Evolutionary conservation across 1,284 basidiomycete species (phyloP).

Genomic region (Garcileccinum viscosum): DNA sequence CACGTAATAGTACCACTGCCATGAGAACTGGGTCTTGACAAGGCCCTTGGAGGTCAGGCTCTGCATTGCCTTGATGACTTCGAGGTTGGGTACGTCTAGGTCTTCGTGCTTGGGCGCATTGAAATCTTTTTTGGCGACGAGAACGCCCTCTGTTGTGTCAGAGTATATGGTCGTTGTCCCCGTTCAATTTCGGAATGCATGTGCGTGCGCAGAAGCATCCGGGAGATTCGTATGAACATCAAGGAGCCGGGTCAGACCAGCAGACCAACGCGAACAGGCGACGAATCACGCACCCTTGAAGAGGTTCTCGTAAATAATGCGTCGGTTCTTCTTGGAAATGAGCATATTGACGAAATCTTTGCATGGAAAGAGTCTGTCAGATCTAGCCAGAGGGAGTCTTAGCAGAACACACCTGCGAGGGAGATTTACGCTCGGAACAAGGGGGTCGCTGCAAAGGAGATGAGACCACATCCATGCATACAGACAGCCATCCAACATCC

Average conservation of each 20-base stretch:
- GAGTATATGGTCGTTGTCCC: background rate
- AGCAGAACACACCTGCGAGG: background rate
- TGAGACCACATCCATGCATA: conserved; percentile 30
- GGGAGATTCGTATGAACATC: background rate
- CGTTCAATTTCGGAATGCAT: background rate
- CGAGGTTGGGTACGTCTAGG: conserved; percentile 94
- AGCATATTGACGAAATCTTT: conserved; percentile 73
- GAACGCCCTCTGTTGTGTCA: conserved; percentile 81
- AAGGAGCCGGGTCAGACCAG: background rate
- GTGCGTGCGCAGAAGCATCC: no score
- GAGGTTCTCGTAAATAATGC: conserved; percentile 94
- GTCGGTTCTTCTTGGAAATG: conserved; percentile 84
- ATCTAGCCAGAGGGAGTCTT: background rate
- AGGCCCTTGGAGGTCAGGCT: conserved; percentile 94
- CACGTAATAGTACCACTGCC: conserved; percentile 97
- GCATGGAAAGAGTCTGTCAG: background rate
- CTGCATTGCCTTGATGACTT: conserved; percentile 99
- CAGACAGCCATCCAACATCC: conserved; percentile 20
- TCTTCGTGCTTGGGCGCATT: conserved; percentile 98
- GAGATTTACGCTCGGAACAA: background rate
- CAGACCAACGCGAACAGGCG: background rate
- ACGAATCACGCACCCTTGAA: conserved; percentile 81
- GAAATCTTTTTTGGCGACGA: conserved; percentile 99
- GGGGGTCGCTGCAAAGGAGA: conserved; percentile 10
- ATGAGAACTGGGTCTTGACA: conserved; percentile 98